phyloP scores from a whole-genome alignment of 2,329 filamentous ascomycete species.

The Torrubiellomyces zombiae region DNA sequence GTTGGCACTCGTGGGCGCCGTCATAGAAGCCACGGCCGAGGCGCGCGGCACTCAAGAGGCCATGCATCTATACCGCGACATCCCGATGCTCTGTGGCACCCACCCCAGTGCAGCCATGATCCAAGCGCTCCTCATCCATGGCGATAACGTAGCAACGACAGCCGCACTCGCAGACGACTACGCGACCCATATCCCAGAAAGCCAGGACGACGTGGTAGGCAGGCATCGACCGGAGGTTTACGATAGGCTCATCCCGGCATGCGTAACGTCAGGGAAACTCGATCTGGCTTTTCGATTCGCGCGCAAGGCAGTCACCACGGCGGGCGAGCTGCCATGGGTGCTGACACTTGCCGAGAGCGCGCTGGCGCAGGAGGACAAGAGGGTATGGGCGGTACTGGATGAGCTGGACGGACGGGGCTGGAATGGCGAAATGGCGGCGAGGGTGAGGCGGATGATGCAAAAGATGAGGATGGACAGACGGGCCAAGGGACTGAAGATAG shows the following conservation, averaged over 20 bases:
- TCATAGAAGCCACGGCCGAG: conserved; percentile 18
- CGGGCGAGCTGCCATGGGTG: conserved; percentile 11
- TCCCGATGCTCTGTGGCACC: conserved; percentile 13
- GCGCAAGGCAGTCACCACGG: conserved; percentile 5
- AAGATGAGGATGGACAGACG: conserved; percentile 9
- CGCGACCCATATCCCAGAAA: conserved; percentile 7
- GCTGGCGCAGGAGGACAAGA: conserved; percentile 12
- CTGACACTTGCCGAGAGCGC: conserved; percentile 12
- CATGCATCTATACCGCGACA: conserved; percentile 15
- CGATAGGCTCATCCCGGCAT: conserved; percentile 13
- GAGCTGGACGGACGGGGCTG: conserved; percentile 7
- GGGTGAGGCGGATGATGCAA: conserved; percentile 11
- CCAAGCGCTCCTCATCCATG: conserved; percentile 14
- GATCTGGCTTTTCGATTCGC: conserved; percentile 19
- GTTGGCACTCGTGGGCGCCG: conserved; percentile 16
- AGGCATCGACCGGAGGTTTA: conserved; percentile 8
- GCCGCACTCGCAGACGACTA: conserved; percentile 15
- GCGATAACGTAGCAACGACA: conserved; percentile 9
- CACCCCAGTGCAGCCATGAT: conserved; percentile 11
- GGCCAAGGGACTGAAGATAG: conserved; percentile 3
- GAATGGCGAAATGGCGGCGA: conserved; percentile 7
- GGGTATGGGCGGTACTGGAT: conserved; percentile 18
- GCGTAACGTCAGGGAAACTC: conserved; percentile 12
- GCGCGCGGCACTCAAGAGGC: conserved; percentile 13
- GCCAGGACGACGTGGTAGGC: conserved; percentile 4